Evolutionary conservation across 2,329 filamentous ascomycete genomes (phyloP).

Genomic region (Zarea fungicola): DNA sequence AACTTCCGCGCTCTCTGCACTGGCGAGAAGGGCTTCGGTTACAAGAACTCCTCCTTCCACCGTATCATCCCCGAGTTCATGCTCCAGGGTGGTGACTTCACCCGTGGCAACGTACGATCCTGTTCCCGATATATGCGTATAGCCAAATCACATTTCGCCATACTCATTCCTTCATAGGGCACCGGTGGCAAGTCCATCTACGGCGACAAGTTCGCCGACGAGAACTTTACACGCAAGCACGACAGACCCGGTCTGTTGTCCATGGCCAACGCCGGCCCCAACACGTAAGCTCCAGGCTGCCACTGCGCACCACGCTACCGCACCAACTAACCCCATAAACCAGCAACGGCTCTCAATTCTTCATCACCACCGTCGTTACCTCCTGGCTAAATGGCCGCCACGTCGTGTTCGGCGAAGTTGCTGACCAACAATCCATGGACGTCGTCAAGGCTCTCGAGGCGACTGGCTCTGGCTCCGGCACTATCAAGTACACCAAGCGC

Average conservation of each 20-base stretch:
- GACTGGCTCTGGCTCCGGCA: conserved; percentile 50
- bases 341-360: conserved; percentile 98
- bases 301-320: background rate
- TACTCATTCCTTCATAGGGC: conserved; percentile 49
- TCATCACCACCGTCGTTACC: conserved; percentile 89
- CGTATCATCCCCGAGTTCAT: conserved; percentile 91
- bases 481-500: conserved; percentile 50
- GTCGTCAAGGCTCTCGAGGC: conserved; percentile 59
- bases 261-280: conserved; percentile 93
- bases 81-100: conserved; percentile 96
- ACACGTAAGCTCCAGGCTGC: conserved; percentile 60
- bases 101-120: conserved; percentile 74
- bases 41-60: conserved; percentile 81
- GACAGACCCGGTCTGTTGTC: conserved; percentile 71
- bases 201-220: conserved; percentile 87
- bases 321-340: conserved; percentile 34
- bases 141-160: background rate
- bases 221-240: conserved; percentile 83
- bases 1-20: conserved; percentile 87
- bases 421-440: conserved; percentile 41
- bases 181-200: conserved; percentile 93
- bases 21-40: conserved; percentile 74
- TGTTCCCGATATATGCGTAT: background rate
- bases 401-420: conserved; percentile 78
- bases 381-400: conserved; percentile 80